Percentiles rank a stretch among this genome's conserved stretches.
phyloP scores from a whole-genome alignment of 495 filamentous ascomycete species.

The Letharia lupina region DNA sequence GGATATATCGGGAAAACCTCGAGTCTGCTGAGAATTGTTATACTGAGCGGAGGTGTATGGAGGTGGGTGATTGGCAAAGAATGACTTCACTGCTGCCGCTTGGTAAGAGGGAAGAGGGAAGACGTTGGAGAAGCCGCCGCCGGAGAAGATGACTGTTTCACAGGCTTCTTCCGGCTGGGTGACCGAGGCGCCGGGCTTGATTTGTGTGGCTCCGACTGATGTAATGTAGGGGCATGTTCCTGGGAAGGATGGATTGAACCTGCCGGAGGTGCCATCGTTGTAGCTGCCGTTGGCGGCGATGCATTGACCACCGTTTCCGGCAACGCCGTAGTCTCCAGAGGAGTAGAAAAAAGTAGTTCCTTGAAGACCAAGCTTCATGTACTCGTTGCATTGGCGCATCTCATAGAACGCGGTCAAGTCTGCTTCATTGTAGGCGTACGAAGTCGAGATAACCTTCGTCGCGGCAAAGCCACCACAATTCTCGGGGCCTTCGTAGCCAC shows the following conservation, averaged over 20 bases:
- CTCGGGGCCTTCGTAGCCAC: slow-evolving; percentile 48
- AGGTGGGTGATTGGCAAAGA: slow-evolving; percentile 41
- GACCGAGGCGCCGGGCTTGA: slow-evolving; percentile 33
- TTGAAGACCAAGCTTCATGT: slow-evolving; percentile 57
- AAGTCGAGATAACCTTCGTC: slow-evolving; percentile 53
- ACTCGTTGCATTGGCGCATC: slow-evolving; percentile 50
- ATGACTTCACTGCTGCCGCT: slow-evolving; percentile 40
- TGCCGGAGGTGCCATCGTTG: slow-evolving; percentile 30
- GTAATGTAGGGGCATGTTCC: slow-evolving; percentile 46
- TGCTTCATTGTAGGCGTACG: slow-evolving; percentile 47
- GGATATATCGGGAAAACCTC: slow-evolving; percentile 58
- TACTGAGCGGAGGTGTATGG: slow-evolving; percentile 40
- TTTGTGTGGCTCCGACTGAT: slow-evolving; percentile 41
- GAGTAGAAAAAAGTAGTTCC: slow-evolving; percentile 54
- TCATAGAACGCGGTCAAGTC: slow-evolving; percentile 45
- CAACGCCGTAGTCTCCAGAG: slow-evolving; percentile 54
- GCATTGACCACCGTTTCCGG: slow-evolving; percentile 35
- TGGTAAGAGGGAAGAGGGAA: slow-evolving; percentile 55
- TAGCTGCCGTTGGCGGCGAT: slow-evolving; percentile 30
- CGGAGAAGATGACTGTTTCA: slow-evolving; percentile 42
- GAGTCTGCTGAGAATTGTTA: slow-evolving; percentile 51
- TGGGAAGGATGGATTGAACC: slow-evolving; percentile 45
- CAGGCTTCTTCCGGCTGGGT: slow-evolving; percentile 36
- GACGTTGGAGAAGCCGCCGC: slow-evolving; percentile 63
- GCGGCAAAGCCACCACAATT: slow-evolving; percentile 55